These are phyloP conservation scores for Erythrophleum fordii DNA, from an alignment of 306 rosid species.

Conservation along the genomic window DNA sequence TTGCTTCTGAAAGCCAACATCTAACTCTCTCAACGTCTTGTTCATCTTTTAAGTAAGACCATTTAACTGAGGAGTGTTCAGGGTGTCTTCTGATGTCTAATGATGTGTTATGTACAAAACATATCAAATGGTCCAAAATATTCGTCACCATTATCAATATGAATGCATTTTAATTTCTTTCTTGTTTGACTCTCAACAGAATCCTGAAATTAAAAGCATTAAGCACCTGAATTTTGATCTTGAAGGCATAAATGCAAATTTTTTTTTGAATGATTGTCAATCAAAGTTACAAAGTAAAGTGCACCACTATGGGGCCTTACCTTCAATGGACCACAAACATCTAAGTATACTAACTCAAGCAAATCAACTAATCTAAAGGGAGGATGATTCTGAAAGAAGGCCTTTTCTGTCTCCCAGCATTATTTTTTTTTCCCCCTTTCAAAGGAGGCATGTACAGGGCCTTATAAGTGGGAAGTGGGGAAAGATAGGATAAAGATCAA, in stretches of 20 bases:
- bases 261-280: not conserved
- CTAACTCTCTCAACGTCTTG: not conserved
- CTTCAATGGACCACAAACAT: slow-evolving; percentile 15
- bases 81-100: not conserved
- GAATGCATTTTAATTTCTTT: not conserved
- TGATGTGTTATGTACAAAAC: not conserved
- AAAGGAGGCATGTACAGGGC: no score
- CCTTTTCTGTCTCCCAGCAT: no score
- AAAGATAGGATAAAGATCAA: no score
- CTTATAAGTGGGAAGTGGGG: no score
- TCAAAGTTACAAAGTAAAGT: not conserved
- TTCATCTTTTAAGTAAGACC: not conserved
- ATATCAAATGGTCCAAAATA: not conserved
- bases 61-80: not conserved
- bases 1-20: not conserved
- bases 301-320: not conserved
- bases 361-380: not conserved
- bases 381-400: not conserved
- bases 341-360: not conserved
- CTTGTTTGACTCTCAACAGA: slow-evolving; percentile 13
- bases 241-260: no score
- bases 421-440: no score
- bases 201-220: not conserved
- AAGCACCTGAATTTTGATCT: no score
- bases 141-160: not conserved